Evolutionary conservation across 768 basidiomycete genomes (phyloP).

Genomic region (Mycena alexandri): DNA sequence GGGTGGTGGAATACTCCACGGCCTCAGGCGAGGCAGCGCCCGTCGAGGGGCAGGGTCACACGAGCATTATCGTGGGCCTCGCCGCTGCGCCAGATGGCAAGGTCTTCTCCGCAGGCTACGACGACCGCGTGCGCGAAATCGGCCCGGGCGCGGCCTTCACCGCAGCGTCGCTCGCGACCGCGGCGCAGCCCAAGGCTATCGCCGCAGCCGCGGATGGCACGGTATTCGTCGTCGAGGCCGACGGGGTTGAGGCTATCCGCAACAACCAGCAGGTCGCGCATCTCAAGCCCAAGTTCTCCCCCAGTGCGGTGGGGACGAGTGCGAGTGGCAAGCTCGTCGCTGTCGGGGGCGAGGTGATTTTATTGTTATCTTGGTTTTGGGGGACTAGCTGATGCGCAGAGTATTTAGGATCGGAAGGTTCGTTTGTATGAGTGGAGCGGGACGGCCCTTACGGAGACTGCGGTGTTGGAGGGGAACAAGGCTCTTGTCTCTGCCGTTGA

Average conservation of each 20-base stretch:
- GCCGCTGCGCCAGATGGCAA: constrained; percentile 61
- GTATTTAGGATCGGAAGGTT: constrained; percentile 76
- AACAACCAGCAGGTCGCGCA: constrained; percentile 77
- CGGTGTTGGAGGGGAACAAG: constrained; percentile 74
- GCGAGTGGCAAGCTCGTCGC: constrained; percentile 67
- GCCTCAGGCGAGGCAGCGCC: constrained; percentile 57
- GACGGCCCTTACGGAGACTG: constrained; percentile 66
- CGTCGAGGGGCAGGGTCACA: constrained; percentile 76
- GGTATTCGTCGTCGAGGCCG: constrained; percentile 73
- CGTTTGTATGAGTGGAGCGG: constrained; percentile 81
- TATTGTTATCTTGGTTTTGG: constrained; percentile 5
- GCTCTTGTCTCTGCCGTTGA: constrained; percentile 80
- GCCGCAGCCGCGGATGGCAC: constrained; percentile 70
- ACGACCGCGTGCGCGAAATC: constrained; percentile 83
- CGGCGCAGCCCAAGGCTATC: constrained; percentile 78
- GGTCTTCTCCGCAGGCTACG: constrained; percentile 82
- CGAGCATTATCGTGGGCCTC: constrained; percentile 76
- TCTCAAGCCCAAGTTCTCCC: constrained; percentile 62
- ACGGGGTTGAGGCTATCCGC: constrained; percentile 73
- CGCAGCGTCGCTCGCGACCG: constrained; percentile 64
- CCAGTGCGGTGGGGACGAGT: constrained; percentile 69
- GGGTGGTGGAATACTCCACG: constrained; percentile 73
- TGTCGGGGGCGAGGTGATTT: constrained; percentile 77
- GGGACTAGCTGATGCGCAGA: constrained; percentile 12
- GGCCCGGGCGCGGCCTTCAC: constrained; percentile 59